Evolutionary conservation across 2,329 filamentous ascomycete species (phyloP).

Genomic region (Tetracladium maxilliforme): DNA sequence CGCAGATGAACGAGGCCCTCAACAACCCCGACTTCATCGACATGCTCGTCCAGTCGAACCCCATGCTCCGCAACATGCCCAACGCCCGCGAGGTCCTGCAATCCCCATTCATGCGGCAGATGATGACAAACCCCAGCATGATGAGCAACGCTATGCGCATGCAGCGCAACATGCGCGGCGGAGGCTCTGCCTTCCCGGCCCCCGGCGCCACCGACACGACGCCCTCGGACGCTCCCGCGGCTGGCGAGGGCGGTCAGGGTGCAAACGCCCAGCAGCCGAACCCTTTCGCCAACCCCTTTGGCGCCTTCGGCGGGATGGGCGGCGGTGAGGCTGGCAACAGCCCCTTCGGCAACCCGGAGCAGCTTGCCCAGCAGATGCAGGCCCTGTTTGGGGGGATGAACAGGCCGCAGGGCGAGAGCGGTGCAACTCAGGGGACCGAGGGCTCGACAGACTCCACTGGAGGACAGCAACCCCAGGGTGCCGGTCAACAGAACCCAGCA

Average conservation of each 20-base stretch:
- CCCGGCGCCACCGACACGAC: constrained; percentile 86
- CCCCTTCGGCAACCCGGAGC: constrained; percentile 35
- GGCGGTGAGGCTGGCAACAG: constrained; percentile 13
- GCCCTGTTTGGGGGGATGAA: constrained; percentile 9
- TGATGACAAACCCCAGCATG: constrained; percentile 84
- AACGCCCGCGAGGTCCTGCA: constrained; percentile 74
- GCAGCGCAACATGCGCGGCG: constrained; percentile 53
- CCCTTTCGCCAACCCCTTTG: constrained; percentile 22
- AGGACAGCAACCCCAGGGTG: no score
- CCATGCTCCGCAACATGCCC: constrained; percentile 61
- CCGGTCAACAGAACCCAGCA: constrained; percentile 25
- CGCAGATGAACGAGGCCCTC: constrained; percentile 85
- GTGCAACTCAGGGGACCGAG: no score
- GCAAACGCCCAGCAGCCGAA: constrained; percentile 19
- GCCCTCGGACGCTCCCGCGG: constrained; percentile 29
- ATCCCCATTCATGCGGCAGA: constrained; percentile 74
- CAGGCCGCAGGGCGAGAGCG: no score
- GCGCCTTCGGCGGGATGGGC: constrained; percentile 1
- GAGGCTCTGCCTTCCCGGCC: constrained; percentile 59
- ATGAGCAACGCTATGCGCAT: constrained; percentile 72
- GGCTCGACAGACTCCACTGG: no score
- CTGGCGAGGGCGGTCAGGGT: no score
- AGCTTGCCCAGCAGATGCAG: constrained; percentile 37
- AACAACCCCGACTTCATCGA: constrained; percentile 91
- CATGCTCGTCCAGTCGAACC: constrained; percentile 87